Evolutionary conservation across 768 basidiomycete genomes (phyloP).

Genomic region (Mycena crocata): DNA sequence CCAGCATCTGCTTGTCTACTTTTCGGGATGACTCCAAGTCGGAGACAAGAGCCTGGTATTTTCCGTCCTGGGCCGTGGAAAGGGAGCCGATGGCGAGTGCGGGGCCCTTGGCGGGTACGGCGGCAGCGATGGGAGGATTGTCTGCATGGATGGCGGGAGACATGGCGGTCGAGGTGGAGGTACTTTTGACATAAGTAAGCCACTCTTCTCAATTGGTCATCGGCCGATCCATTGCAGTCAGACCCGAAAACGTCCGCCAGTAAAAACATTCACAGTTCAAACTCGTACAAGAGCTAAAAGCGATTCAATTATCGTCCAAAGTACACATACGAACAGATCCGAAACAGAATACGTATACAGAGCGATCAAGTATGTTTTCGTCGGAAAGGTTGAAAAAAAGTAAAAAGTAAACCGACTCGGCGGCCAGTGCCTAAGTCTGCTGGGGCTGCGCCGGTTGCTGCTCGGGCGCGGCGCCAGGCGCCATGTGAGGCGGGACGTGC

Average conservation of each 20-base stretch:
- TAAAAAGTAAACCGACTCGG: background rate
- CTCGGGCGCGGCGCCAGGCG: slow-evolving; percentile 52
- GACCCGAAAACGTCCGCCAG: background rate
- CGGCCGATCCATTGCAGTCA: background rate
- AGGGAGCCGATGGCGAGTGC: slow-evolving; percentile 84
- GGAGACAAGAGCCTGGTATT: slow-evolving; percentile 78
- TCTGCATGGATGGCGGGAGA: slow-evolving; percentile 68
- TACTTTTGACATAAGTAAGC: slow-evolving; percentile 19
- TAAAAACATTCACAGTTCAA: background rate
- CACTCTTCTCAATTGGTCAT: slow-evolving; percentile 5
- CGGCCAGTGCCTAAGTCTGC: slow-evolving; percentile 12
- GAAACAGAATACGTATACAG: slow-evolving; percentile 11
- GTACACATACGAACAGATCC: slow-evolving; percentile 13
- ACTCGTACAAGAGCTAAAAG: background rate
- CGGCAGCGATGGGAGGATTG: slow-evolving; percentile 35
- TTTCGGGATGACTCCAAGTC: slow-evolving; percentile 63
- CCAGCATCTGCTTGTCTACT: slow-evolving; percentile 85
- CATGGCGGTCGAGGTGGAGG: slow-evolving; percentile 53
- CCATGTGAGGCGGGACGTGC: slow-evolving; percentile 51
- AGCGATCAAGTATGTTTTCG: slow-evolving; percentile 8
- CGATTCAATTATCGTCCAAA: slow-evolving; percentile 7
- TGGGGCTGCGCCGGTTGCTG: slow-evolving; percentile 54
- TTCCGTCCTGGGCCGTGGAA: slow-evolving; percentile 81
- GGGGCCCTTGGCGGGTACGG: slow-evolving; percentile 49
- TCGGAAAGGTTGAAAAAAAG: background rate